Conservation (phyloP, 148 eudicot genomes). For the Rhododendron kiyosumense region DNA sequence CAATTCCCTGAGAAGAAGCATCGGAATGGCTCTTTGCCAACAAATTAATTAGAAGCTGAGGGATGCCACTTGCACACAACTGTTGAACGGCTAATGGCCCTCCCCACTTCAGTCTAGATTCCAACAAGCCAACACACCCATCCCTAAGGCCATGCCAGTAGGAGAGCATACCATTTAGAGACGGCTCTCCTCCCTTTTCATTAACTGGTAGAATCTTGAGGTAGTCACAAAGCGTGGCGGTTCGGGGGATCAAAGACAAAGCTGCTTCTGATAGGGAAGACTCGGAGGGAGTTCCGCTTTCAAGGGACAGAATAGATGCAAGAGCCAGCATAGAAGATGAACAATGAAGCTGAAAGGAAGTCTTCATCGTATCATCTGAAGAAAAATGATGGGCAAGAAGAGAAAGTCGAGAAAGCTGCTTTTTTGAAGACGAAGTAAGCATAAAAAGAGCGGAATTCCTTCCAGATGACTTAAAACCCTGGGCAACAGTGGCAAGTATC, state of each 20-base stretch:
- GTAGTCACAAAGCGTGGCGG: slow-evolving; percentile 70
- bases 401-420: slow-evolving; percentile 78
- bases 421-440: slow-evolving; percentile 73
- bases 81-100: slow-evolving; percentile 92
- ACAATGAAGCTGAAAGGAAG: slow-evolving; percentile 59
- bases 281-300: slow-evolving; percentile 42
- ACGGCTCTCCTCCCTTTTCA: slow-evolving; percentile 32
- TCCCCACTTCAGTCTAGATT: slow-evolving; percentile 77
- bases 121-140: slow-evolving; percentile 86
- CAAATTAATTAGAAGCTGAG: slow-evolving; percentile 75
- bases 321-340: slow-evolving; percentile 88
- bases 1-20: slow-evolving; percentile 33
- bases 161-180: slow-evolving; percentile 54
- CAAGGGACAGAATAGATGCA: slow-evolving; percentile 81
- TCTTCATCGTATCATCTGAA: slow-evolving; percentile 53
- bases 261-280: slow-evolving; percentile 62
- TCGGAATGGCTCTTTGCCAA: slow-evolving; percentile 37
- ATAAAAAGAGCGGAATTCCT: slow-evolving; percentile 74
- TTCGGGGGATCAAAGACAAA: slow-evolving; percentile 77
- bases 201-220: slow-evolving; percentile 41
- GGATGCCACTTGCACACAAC: slow-evolving; percentile 88
- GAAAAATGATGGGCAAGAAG: slow-evolving; percentile 77
- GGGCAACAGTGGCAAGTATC: slow-evolving; percentile 74
- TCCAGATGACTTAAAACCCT: slow-evolving; percentile 73
- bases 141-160: slow-evolving; percentile 89